Base-by-base conservation (phyloP, 2,329 filamentous ascomycete genomes). In the Mycocentrospora acerina region DNA sequence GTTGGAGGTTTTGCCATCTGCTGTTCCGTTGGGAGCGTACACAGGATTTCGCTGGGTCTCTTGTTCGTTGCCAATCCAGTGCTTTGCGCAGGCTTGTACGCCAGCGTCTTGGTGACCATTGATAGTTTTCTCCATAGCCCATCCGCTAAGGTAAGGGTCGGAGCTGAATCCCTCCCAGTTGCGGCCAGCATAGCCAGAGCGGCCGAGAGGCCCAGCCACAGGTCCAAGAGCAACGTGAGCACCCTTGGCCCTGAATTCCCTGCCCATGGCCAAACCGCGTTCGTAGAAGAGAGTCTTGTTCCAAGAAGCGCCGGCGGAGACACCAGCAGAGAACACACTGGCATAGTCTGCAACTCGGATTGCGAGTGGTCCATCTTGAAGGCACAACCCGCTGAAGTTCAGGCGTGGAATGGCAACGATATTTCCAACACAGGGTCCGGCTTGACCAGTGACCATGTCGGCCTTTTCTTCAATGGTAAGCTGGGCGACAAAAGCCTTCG, bases 21-120 rank as follows among this genome's bases (percentile, higher is more conserved):
- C 68, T 38, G 28, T 51, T 81, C 56, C 83, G 78, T 67, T 89
- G 83, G 48, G 85, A 82, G 24, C 76, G 15, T 57, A 72, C 38
- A 39, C 44, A 40, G 29, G 69, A 51, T 66, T 60, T 27, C 55
- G 64, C 50, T 60, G 60, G 35, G 51, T 78, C 42, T 83, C 81
- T 59, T 84, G 81, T 54, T 84, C 81, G 38, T 84, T 81, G 12
- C 67, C 77, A 28, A 83, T 77, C 40, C 73, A 76, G 50, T 84
- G 80, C 61, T 81, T 71, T 13, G 66, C 63, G 25, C 60, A 66
- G 24, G 67, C 62, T 34, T 72, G 62, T 9, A 74, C 72, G 31
- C 71, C 71, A 13, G 59, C 63, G 35, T 64, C 64, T 33, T 72
- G 68, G 31, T 68, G 58, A 14, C 69, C 66, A 34, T 48, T 51